Conservation (phyloP, 2,329 filamentous ascomycete genomes). For the Colletotrichum godetiae region DNA sequence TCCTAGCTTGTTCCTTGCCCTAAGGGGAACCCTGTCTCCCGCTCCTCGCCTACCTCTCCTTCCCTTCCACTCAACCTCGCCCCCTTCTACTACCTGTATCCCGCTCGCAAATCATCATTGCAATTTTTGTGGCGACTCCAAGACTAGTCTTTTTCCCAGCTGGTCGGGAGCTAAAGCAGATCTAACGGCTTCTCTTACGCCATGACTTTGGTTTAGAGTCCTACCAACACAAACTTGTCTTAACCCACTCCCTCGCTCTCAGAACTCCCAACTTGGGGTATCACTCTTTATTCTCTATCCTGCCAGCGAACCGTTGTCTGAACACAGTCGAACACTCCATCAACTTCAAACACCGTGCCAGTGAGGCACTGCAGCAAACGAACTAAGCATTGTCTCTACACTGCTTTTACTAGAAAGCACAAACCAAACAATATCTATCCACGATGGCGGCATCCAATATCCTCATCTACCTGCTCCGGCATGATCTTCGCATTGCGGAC, state of each 20-base stretch:
- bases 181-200: constrained; percentile 35
- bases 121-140: constrained; percentile 10
- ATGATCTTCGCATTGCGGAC: constrained; percentile 79
- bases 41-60: background rate
- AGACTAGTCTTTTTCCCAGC: constrained; percentile 14
- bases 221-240: constrained; percentile 1
- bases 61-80: background rate
- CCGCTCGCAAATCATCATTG: background rate
- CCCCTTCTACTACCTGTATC: no score
- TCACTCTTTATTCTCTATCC: no score
- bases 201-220: constrained; percentile 26
- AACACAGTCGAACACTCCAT: background rate
- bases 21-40: constrained; percentile 5
- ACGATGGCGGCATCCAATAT: constrained; percentile 58
- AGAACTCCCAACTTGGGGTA: no score
- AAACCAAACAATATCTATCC: background rate
- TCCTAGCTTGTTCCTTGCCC: background rate
- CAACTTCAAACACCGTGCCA: background rate
- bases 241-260: constrained; percentile 2
- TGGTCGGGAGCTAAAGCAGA: constrained; percentile 21
- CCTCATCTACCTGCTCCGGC: constrained; percentile 77
- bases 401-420: background rate
- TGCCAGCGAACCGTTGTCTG: background rate
- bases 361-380: background rate
- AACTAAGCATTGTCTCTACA: no score